phyloP scores from a whole-genome alignment of 2,329 filamentous ascomycete species.

The Dactylellina drechsleri region DNA sequence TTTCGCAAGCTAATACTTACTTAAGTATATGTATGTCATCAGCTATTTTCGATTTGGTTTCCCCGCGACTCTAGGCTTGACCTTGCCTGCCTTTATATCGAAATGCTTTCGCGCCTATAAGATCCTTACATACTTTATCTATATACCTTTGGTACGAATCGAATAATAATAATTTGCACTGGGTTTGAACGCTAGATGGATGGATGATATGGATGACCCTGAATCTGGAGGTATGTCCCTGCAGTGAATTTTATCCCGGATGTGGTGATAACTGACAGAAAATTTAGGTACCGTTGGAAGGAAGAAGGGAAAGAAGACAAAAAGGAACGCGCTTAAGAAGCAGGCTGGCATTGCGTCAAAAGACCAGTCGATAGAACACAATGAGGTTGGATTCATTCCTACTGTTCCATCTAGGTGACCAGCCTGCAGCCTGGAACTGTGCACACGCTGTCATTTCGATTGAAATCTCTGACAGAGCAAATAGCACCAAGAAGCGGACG shows the following conservation, averaged over 20 bases:
- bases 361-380: constrained; percentile 11
- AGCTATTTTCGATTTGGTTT: too few species aligned
- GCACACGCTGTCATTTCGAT: too few species aligned
- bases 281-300: constrained; percentile 44
- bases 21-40: too few species aligned
- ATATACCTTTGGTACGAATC: too few species aligned
- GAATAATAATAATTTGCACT: too few species aligned
- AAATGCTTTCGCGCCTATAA: constrained; percentile 15
- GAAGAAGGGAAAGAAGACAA: constrained; percentile 46
- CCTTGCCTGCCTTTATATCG: background rate
- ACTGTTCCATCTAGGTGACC: background rate
- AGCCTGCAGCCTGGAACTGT: too few species aligned
- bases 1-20: too few species aligned
- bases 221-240: constrained; percentile 47
- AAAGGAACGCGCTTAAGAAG: constrained; percentile 30
- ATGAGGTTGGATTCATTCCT: constrained; percentile 32
- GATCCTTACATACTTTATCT: background rate
- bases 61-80: background rate
- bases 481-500: constrained; percentile 19
- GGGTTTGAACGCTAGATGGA: constrained; percentile 25
- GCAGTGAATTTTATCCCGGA: background rate
- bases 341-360: constrained; percentile 15
- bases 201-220: constrained; percentile 50
- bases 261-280: constrained; percentile 5
- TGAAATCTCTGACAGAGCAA: too few species aligned